Base-by-base conservation (phyloP, 2,329 filamentous ascomycete genomes). In the Myriangium duriaei region DNA sequence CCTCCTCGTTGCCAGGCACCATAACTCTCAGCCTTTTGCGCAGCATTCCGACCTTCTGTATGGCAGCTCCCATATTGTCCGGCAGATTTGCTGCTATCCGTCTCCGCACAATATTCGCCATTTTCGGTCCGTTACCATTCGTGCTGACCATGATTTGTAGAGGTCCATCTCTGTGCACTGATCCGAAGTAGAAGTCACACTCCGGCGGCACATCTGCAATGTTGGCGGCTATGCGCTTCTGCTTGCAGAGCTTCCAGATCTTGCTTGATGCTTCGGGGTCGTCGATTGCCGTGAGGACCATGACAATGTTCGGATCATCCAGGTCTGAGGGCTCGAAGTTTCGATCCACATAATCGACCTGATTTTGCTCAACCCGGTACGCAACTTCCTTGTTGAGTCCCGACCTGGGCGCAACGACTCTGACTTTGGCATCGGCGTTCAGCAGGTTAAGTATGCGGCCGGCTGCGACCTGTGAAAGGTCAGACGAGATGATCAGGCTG, bases 161-260 rank as follows among this genome's bases (percentile, higher is more conserved):
- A 4, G 91, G 91, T 0, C 91, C 91, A 57, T 98, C 91, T 35
- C 91, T 79, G 62, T 98, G 84, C 28, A 95, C 79, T 56, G 82
- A 91, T 45, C 91, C 91, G 63, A 98, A 98, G 68, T 95, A 98
- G 57, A 98, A 98, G 55, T 98, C 91, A 61, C 91, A 98, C 59
- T 98, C 91, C 1, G 85, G 74, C 0, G 91, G 91, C 3, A 98
- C 91, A 56, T 98, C 91, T 48, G 91, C 91, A 48, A 98, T 94
- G 60, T 98, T 98, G 41, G 86, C 87, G 4, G 86, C 76, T 47
- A 96, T 82, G 43, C 76, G 76, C 43, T 69, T 72, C 57, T 85
- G 72, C 59, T 93, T 88, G 71, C 88, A 96, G 15, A 94, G 71
- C 57, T 88, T 88, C 82, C 86, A 98, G 55, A 98, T 85, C 45